Percentiles rank a stretch among this genome's conserved stretches.
Conservation (phyloP, 2,329 filamentous ascomycete genomes). For the Colletotrichum sp. region DNA sequence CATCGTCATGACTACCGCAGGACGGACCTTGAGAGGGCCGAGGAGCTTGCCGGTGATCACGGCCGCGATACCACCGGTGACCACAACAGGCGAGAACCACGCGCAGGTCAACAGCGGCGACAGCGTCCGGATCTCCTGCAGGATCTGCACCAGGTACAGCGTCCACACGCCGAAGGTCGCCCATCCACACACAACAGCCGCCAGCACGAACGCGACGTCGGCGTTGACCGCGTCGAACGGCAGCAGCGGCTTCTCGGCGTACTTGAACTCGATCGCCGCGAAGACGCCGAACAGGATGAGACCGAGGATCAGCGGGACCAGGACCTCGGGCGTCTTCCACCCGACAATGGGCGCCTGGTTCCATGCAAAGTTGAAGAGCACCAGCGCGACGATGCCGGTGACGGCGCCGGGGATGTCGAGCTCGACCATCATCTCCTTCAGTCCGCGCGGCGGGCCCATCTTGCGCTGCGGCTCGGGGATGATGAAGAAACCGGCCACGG, state of each 20-base stretch:
- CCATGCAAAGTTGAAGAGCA: conserved; percentile 72
- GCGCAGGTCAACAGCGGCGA: conserved; percentile 49
- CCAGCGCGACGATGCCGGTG: conserved; percentile 57
- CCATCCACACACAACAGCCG: conserved; percentile 59
- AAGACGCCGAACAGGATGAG: conserved; percentile 59
- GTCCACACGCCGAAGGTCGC: conserved; percentile 58
- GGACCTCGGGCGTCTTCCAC: conserved; percentile 63
- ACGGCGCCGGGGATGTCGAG: conserved; percentile 45
- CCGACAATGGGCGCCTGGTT: conserved; percentile 67
- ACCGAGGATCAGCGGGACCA: conserved; percentile 62
- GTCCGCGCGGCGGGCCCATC: conserved; percentile 3
- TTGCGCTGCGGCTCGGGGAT: conserved; percentile 37
- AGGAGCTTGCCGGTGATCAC: conserved; percentile 48
- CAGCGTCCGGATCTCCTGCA: conserved; percentile 46
- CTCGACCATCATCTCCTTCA: conserved; percentile 26
- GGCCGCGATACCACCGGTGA: conserved; percentile 49
- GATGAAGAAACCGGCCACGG: conserved; percentile 32
- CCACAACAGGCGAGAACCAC: conserved; percentile 48
- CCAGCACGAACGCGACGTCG: conserved; percentile 61
- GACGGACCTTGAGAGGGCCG: conserved; percentile 37
- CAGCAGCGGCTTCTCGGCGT: conserved; percentile 57
- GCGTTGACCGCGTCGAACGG: conserved; percentile 56
- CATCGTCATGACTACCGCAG: conserved; percentile 47
- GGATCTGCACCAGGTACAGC: conserved; percentile 56
- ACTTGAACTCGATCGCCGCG: conserved; percentile 57